phyloP scores from a whole-genome alignment of 192 early-diverging fungal genomes.

The Coemansia erecta region DNA sequence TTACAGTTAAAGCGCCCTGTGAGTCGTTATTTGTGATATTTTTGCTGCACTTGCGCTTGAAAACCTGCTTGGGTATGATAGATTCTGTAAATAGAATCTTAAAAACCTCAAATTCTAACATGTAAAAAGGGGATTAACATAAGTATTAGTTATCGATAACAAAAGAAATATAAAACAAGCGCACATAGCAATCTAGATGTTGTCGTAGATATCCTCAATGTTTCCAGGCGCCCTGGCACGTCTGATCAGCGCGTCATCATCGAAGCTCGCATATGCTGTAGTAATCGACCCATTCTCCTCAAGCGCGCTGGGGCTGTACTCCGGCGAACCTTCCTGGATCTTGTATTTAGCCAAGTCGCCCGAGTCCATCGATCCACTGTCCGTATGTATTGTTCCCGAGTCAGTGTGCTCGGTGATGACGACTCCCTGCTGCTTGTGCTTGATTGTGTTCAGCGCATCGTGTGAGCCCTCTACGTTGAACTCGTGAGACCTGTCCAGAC shows the following conservation, averaged over 20 bases:
- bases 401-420: slow-evolving; percentile 2
- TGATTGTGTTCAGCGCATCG: background rate
- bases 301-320: slow-evolving; percentile 5
- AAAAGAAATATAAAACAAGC: background rate
- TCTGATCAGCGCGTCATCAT: slow-evolving; percentile 26
- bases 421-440: background rate
- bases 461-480: background rate
- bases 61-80: too few species aligned
- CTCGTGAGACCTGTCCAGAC: background rate
- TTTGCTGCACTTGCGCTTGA: too few species aligned
- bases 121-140: background rate
- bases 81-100: too few species aligned
- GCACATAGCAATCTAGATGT: slow-evolving; percentile 1
- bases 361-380: slow-evolving; percentile 4
- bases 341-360: background rate
- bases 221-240: slow-evolving; percentile 15
- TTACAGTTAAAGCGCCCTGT: too few species aligned
- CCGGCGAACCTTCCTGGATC: background rate
- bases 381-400: background rate
- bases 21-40: too few species aligned
- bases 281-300: slow-evolving; percentile 13
- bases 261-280: slow-evolving; percentile 8
- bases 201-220: slow-evolving; percentile 2
- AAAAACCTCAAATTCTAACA: too few species aligned
- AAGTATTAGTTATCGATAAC: background rate